Conservation (phyloP, 2,329 filamentous ascomycete genomes). For the Colletotrichum siamense region DNA sequence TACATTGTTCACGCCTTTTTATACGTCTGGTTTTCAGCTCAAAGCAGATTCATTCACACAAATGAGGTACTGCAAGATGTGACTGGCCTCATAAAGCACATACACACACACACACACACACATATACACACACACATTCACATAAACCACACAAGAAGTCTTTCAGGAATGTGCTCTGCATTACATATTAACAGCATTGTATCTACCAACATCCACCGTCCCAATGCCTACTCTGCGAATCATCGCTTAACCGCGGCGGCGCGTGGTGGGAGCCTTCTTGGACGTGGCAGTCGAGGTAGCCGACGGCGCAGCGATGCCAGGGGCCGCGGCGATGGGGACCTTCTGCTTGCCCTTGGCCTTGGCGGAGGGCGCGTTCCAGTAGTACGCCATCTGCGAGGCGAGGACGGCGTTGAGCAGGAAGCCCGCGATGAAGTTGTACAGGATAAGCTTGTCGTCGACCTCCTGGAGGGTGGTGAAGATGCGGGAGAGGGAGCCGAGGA, state of each 20-base stretch:
- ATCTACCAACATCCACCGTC: background rate
- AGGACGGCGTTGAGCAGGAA: conserved; percentile 89
- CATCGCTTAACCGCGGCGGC: conserved; percentile 43
- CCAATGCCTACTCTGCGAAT: background rate
- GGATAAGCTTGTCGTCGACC: conserved; percentile 94
- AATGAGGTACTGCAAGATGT: background rate
- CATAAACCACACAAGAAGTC: background rate
- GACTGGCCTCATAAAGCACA: background rate
- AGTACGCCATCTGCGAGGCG: conserved; percentile 90
- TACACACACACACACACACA: background rate
- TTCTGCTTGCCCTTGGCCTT: conserved; percentile 50
- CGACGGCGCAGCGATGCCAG: background rate
- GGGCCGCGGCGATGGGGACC: conserved; percentile 27
- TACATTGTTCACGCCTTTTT: background rate
- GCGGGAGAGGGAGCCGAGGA: conserved; percentile 87
- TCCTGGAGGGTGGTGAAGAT: conserved; percentile 99
- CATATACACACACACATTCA: background rate
- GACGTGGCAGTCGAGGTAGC: conserved; percentile 29
- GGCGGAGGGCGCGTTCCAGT: conserved; percentile 79
- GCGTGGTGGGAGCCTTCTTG: conserved; percentile 49
- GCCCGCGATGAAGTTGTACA: conserved; percentile 92
- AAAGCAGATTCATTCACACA: background rate
- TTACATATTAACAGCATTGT: conserved; percentile 3
- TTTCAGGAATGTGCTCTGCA: background rate
- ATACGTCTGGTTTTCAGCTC: background rate